Evolutionary conservation across 768 basidiomycete genomes (phyloP).

Genomic region (Hydnomerulius pinastri): DNA sequence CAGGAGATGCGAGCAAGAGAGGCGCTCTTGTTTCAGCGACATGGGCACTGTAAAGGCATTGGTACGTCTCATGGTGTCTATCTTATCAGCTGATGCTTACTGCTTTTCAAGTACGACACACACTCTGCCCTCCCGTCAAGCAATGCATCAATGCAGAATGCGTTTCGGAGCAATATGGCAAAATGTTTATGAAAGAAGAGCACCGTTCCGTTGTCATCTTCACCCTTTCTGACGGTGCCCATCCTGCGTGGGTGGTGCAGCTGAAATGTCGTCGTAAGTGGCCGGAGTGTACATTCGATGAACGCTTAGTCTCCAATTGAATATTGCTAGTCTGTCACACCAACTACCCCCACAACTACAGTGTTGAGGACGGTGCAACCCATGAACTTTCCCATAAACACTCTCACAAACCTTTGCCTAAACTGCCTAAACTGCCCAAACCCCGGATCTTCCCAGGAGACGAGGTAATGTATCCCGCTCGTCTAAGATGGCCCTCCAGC

Average conservation of each 20-base stretch:
- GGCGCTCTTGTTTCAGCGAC: not conserved
- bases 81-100: not conserved
- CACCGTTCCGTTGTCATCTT: not conserved
- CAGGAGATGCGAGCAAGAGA: not conserved
- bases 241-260: not conserved
- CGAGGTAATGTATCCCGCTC: slow-evolving; percentile 54
- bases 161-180: not conserved
- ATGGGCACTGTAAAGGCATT: not conserved
- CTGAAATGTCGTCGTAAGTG: not conserved
- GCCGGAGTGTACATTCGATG: not conserved
- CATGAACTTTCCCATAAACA: no score
- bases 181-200: not conserved
- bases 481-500: not conserved
- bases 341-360: not conserved
- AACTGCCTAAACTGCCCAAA: no score
- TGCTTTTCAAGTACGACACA: not conserved
- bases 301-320: not conserved
- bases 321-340: not conserved
- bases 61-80: not conserved
- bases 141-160: not conserved
- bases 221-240: not conserved
- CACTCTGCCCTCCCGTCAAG: not conserved
- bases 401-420: no score
- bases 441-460: slow-evolving; percentile 85
- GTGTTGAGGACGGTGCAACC: no score